Evolutionary conservation across 768 basidiomycete species (phyloP).

Genomic region (Daedalea quercina): DNA sequence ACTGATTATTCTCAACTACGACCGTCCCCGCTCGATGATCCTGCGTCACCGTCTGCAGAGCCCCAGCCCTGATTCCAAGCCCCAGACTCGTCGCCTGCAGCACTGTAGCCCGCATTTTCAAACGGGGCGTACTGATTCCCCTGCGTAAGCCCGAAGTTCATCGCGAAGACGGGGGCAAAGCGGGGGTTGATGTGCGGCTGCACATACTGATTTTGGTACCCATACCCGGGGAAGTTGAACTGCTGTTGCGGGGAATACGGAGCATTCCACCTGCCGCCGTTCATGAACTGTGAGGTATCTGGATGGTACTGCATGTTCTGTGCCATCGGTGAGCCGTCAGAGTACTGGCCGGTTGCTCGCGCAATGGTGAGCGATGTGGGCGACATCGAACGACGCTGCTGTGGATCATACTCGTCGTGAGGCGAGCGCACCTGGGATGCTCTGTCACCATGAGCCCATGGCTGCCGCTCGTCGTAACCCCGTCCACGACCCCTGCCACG

Average conservation of each 20-base stretch:
- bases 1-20: neutral
- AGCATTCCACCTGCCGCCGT: constrained; percentile 12
- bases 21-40: neutral
- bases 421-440: constrained; percentile 23
- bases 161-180: constrained; percentile 62
- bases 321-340: constrained; percentile 18
- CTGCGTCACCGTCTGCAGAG: neutral
- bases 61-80: constrained; percentile 6
- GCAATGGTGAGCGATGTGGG: constrained; percentile 44
- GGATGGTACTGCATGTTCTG: constrained; percentile 2
- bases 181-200: constrained; percentile 83
- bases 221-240: constrained; percentile 8
- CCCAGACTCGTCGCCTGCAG: neutral
- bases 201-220: constrained; percentile 29
- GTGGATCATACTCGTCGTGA: constrained; percentile 25
- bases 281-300: neutral
- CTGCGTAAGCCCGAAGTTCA: constrained; percentile 28
- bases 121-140: constrained; percentile 7
- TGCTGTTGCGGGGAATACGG: constrained; percentile 13
- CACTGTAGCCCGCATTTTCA: constrained; percentile 6
- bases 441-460: constrained; percentile 14
- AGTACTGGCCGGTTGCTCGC: constrained; percentile 36
- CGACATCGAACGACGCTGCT: constrained; percentile 25
- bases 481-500: constrained; percentile 14
- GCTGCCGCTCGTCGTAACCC: constrained; percentile 18